Percentiles rank a stretch among this genome's conserved stretches.
Conservation (phyloP, 495 filamentous ascomycete genomes). For the Bathelium albidoporum region DNA sequence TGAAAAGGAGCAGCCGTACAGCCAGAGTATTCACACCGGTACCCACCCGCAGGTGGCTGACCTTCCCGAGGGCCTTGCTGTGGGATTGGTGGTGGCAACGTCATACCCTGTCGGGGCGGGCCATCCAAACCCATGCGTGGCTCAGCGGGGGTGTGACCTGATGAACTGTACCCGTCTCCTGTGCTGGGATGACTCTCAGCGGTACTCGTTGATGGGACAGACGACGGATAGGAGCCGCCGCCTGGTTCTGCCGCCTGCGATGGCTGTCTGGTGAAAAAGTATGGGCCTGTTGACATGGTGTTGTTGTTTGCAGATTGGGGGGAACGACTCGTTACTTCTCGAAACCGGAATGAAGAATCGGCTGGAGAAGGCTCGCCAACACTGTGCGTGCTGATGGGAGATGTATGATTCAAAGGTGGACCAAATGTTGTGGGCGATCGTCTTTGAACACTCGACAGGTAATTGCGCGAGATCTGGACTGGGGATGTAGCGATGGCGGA, state of each 20-base stretch:
- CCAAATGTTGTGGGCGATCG: not conserved
- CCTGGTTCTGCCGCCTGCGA: slow-evolving; percentile 23
- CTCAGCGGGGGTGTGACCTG: slow-evolving; percentile 21
- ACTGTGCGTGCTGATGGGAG: not conserved
- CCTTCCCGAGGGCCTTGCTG: slow-evolving; percentile 15
- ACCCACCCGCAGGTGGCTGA: slow-evolving; percentile 29
- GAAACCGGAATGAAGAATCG: slow-evolving; percentile 8
- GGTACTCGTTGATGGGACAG: slow-evolving; percentile 19
- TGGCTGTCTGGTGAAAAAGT: slow-evolving; percentile 24
- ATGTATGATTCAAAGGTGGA: slow-evolving; percentile 7
- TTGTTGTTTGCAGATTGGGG: slow-evolving; percentile 12
- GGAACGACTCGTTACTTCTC: slow-evolving; percentile 11
- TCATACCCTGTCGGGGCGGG: slow-evolving; percentile 19
- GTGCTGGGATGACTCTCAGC: not conserved
- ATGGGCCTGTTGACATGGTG: slow-evolving; percentile 9
- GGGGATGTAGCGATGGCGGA: slow-evolving; percentile 24
- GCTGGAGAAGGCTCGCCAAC: not conserved
- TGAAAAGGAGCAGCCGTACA: slow-evolving; percentile 84
- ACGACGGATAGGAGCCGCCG: slow-evolving; percentile 18
- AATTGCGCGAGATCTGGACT: slow-evolving; percentile 4
- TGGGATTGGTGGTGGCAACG: slow-evolving; percentile 19
- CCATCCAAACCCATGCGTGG: slow-evolving; percentile 23
- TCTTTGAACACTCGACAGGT: slow-evolving; percentile 1
- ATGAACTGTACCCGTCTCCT: slow-evolving; percentile 26
- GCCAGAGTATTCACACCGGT: slow-evolving; percentile 57